These are phyloP conservation scores for Globisporangium ultimum DNA, from an alignment of 352 stramenopile genomes.

Conservation along the genomic window DNA sequence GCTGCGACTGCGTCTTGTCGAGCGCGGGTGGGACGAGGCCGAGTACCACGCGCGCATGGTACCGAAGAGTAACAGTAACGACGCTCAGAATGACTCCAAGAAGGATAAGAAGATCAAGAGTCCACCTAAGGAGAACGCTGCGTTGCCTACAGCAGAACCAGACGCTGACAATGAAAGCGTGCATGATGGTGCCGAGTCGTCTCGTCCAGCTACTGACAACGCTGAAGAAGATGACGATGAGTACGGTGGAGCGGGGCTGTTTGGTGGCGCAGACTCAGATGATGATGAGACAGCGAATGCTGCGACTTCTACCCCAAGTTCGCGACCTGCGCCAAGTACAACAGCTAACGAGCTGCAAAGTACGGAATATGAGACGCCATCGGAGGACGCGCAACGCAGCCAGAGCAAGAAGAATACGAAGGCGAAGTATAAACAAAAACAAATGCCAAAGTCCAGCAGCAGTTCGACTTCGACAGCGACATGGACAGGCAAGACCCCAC, in stretches of 20 bases:
- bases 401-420: conserved; percentile 13
- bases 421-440: conserved; percentile 32
- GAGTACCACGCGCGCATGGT: conserved; percentile 10
- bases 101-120: conserved; percentile 11
- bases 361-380: not conserved
- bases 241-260: conserved; percentile 1
- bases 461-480: conserved; percentile 23
- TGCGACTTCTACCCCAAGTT: not conserved
- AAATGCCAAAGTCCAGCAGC: conserved; percentile 20
- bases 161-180: not conserved
- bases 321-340: not conserved
- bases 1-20: conserved; percentile 11
- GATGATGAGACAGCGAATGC: not conserved
- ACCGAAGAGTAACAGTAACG: not conserved
- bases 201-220: not conserved
- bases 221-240: conserved; percentile 6
- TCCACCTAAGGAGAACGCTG: not conserved
- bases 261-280: not conserved
- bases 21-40: conserved; percentile 19
- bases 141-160: not conserved
- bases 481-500: conserved; percentile 83
- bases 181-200: not conserved
- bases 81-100: not conserved
- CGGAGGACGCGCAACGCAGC: no score
- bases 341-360: not conserved